Evolutionary conservation across 1,284 basidiomycete genomes (phyloP).

Genomic region (Leccinum solheimii): DNA sequence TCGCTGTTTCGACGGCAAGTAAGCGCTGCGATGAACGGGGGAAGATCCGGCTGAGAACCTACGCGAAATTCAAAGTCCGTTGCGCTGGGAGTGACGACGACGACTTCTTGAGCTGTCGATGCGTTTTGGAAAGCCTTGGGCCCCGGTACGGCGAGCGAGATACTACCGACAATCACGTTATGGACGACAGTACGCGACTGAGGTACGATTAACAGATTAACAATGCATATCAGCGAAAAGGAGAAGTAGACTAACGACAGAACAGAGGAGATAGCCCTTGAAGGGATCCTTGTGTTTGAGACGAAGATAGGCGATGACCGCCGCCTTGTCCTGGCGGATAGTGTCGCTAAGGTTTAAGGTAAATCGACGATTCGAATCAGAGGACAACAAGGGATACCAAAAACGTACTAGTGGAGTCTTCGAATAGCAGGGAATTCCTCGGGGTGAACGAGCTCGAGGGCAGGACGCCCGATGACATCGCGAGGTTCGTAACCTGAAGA

Average conservation of each 20-base stretch:
- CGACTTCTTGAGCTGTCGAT: constrained; percentile 76
- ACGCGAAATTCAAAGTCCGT: constrained; percentile 70
- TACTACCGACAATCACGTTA: constrained; percentile 70
- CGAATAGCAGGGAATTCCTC: constrained; percentile 66
- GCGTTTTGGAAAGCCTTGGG: constrained; percentile 73
- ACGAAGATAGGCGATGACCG: constrained; percentile 70
- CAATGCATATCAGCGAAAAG: constrained; percentile 4
- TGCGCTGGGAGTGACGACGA: constrained; percentile 65
- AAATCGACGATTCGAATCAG: constrained; percentile 1
- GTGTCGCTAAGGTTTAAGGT: constrained; percentile 51
- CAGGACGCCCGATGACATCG: constrained; percentile 65
- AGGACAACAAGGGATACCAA: neutral
- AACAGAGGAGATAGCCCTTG: constrained; percentile 69
- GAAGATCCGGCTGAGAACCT: constrained; percentile 30
- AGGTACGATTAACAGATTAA: constrained; percentile 14
- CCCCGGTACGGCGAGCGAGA: constrained; percentile 70
- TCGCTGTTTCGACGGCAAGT: constrained; percentile 42
- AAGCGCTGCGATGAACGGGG: constrained; percentile 8
- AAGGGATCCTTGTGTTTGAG: constrained; percentile 72
- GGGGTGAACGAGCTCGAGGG: constrained; percentile 71
- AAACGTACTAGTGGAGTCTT: constrained; percentile 60
- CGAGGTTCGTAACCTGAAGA: constrained; percentile 63
- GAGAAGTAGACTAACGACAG: constrained; percentile 53
- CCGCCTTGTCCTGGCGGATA: constrained; percentile 72
- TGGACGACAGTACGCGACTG: constrained; percentile 64